A percentile compares a stretch with the other conserved stretches of the same genome.
phyloP scores from a whole-genome alignment of 305 asterid genomes.

The Fraxinus xanthoxyloides region DNA sequence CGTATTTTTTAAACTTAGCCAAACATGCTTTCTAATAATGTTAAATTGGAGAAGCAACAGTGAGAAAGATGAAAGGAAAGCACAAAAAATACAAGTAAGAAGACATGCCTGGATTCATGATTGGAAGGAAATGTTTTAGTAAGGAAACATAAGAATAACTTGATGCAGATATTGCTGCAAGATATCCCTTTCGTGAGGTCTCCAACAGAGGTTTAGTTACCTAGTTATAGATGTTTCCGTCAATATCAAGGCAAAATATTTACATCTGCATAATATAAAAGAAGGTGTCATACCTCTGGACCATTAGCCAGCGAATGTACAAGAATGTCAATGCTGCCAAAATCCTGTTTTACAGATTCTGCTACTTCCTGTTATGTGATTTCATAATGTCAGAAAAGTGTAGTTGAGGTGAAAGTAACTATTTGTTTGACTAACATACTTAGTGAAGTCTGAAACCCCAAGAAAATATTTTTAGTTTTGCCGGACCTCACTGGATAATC shows the following conservation, averaged over 20 bases:
- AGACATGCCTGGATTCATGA: constrained; percentile 71
- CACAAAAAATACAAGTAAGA: background rate
- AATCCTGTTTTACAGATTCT: constrained; percentile 75
- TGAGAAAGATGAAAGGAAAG: background rate
- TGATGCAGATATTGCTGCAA: constrained; percentile 91
- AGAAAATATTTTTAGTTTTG: background rate
- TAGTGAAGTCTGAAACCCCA: background rate
- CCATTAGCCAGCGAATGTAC: constrained; percentile 90
- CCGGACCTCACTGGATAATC: background rate
- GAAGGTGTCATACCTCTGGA: constrained; percentile 55
- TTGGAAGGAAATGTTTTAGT: constrained; percentile 75
- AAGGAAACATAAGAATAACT: constrained; percentile 79
- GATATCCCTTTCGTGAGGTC: constrained; percentile 88
- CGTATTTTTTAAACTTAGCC: background rate
- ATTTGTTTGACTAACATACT: background rate
- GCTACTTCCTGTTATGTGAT: constrained; percentile 71
- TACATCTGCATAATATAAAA: constrained; percentile 1
- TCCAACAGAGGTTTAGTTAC: constrained; percentile 79
- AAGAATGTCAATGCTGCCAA: constrained; percentile 81
- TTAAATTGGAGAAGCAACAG: background rate
- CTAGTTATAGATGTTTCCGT: constrained; percentile 36
- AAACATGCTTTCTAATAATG: background rate
- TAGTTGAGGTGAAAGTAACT: background rate
- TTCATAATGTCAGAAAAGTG: constrained; percentile 16
- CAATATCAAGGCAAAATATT: background rate